Conservation (phyloP, 108 stramenopile species). For the Hondaea fermentalgiana region DNA sequence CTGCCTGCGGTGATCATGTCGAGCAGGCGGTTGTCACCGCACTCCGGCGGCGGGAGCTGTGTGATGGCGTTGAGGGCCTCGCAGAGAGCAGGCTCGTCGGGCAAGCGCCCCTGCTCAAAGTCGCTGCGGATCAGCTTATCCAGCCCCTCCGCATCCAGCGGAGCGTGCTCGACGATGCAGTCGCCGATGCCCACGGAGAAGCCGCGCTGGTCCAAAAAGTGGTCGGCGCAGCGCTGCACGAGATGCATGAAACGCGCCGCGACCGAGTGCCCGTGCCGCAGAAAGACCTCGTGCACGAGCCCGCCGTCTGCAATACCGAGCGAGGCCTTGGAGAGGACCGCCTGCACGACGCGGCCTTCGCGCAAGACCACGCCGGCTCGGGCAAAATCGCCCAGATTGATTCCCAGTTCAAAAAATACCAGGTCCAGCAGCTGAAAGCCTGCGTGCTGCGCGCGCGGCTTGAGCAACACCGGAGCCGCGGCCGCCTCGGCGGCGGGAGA, state of each 20-base stretch:
- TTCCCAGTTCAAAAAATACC: background rate
- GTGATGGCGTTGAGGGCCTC: background rate
- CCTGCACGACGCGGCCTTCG: background rate
- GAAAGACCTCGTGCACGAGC: background rate
- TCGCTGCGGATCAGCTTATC: background rate
- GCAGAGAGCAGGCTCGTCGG: background rate
- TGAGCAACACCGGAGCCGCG: background rate
- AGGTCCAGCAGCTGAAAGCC: background rate
- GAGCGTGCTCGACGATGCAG: background rate
- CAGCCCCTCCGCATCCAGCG: background rate
- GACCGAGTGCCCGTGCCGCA: background rate
- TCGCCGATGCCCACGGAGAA: background rate
- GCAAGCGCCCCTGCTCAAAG: background rate
- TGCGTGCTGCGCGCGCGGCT: background rate
- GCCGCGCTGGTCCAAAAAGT: background rate
- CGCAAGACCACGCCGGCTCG: background rate
- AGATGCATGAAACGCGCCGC: background rate
- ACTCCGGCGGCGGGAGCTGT: background rate
- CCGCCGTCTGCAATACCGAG: background rate
- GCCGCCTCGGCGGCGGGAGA: background rate
- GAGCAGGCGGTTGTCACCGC: background rate
- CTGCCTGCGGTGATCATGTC: background rate
- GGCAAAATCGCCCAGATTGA: background rate
- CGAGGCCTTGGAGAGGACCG: background rate
- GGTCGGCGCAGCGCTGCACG: background rate